phyloP scores from a whole-genome alignment of 2,329 filamentous ascomycete genomes.

The Penicillium sclerotigenum region DNA sequence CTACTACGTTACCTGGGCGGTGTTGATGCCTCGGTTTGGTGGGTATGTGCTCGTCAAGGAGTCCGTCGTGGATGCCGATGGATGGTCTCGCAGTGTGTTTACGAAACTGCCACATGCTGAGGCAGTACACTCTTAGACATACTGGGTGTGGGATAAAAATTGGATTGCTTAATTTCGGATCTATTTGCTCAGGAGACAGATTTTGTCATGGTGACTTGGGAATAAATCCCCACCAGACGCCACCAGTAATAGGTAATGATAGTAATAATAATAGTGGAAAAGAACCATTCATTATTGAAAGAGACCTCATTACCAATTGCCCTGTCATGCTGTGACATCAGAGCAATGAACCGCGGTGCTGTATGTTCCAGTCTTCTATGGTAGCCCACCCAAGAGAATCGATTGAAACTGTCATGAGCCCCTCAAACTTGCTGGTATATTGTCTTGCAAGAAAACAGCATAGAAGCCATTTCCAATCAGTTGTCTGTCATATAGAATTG shows the following conservation, averaged over 20 bases:
- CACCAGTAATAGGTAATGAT: not conserved
- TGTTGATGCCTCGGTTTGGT: constrained; percentile 45
- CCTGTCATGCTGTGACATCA: constrained; percentile 6
- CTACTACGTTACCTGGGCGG: constrained; percentile 53
- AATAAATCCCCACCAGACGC: not conserved
- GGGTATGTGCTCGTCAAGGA: constrained; percentile 56
- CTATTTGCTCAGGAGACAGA: not conserved
- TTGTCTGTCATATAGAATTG: constrained; percentile 25
- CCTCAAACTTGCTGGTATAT: constrained; percentile 48
- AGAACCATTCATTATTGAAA: not conserved
- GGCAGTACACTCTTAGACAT: constrained; percentile 1
- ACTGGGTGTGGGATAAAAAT: not conserved
- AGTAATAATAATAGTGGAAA: not conserved
- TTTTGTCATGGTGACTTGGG: not conserved
- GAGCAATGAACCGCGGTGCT: constrained; percentile 2
- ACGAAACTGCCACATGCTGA: constrained; percentile 39
- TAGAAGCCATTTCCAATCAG: constrained; percentile 24
- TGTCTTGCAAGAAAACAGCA: constrained; percentile 39
- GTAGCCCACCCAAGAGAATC: constrained; percentile 41
- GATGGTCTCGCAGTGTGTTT: constrained; percentile 61
- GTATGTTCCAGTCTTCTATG: constrained; percentile 47
- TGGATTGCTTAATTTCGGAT: not conserved
- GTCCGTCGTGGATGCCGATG: constrained; percentile 56
- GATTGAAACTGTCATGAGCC: constrained; percentile 35
- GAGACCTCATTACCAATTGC: not conserved